These are phyloP conservation scores for Saccharomyces hybrid DNA, from an alignment of 1,139 yeast genomes.

Conservation along the genomic window DNA sequence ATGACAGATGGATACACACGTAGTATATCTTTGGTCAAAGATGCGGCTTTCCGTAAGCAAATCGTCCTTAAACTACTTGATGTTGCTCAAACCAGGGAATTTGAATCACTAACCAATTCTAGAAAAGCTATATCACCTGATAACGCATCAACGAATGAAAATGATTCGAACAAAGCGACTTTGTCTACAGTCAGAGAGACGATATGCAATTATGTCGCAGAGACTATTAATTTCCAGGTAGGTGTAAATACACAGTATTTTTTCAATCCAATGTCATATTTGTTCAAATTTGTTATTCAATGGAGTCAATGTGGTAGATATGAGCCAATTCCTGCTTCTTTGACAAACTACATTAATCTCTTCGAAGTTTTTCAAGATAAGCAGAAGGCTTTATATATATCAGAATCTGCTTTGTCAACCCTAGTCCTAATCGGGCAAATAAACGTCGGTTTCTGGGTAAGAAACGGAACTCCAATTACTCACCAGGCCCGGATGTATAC, in stretches of 20 bases:
- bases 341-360: conserved; percentile 13
- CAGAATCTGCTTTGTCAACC: conserved; percentile 71
- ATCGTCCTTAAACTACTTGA: conserved; percentile 16
- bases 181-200: conserved; percentile 16
- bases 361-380: conserved; percentile 15
- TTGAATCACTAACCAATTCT: conserved; percentile 18
- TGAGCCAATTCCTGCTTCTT: conserved; percentile 13
- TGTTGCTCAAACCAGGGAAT: conserved; percentile 17
- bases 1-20: conserved; percentile 43
- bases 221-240: conserved; percentile 25
- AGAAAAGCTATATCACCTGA: conserved; percentile 9
- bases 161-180: conserved; percentile 2
- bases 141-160: conserved; percentile 1
- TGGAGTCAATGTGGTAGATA: conserved; percentile 32
- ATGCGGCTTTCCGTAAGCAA: conserved; percentile 14
- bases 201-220: conserved; percentile 20
- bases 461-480: conserved; percentile 75
- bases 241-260: conserved; percentile 29
- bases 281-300: conserved; percentile 27
- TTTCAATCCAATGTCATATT: conserved; percentile 30
- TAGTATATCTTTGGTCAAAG: conserved; percentile 23
- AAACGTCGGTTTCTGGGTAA: conserved; percentile 78
- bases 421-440: conserved; percentile 70
- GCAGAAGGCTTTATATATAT: conserved; percentile 18
- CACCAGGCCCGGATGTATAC: conserved; percentile 77